Evolutionary conservation across 2,329 filamentous ascomycete genomes (phyloP).

Genomic region (Colletotrichum cordylinicola): DNA sequence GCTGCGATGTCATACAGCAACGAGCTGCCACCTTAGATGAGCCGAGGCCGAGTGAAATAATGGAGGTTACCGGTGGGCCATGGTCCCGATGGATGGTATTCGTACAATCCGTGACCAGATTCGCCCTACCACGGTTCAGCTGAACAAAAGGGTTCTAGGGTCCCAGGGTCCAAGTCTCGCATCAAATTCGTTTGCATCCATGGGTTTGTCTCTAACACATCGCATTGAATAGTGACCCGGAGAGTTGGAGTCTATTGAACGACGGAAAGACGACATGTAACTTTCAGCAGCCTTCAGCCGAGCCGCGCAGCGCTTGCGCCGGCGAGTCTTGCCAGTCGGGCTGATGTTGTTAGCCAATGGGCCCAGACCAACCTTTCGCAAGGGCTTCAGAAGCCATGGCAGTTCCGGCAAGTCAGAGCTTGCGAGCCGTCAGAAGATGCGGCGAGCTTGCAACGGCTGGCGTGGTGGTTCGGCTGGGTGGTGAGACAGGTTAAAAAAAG

Average conservation of each 20-base stretch:
- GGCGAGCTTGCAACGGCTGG: conserved; percentile 5
- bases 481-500: conserved; percentile 2
- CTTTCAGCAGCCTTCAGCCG: neutral
- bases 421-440: neutral
- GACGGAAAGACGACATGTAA: neutral
- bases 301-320: neutral
- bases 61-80: neutral
- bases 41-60: conserved; percentile 10
- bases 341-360: neutral
- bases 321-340: neutral
- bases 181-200: neutral
- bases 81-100: neutral
- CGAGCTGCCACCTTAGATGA: neutral
- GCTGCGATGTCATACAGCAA: neutral
- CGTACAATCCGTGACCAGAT: neutral
- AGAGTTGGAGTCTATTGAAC: neutral
- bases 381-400: neutral
- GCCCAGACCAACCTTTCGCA: neutral
- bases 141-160: neutral
- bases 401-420: neutral
- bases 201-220: neutral
- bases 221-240: neutral
- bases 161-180: neutral
- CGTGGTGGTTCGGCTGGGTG: neutral
- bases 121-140: neutral